phyloP scores from a whole-genome alignment of 1,284 basidiomycete species.

The Cystobasidium pallidum region DNA sequence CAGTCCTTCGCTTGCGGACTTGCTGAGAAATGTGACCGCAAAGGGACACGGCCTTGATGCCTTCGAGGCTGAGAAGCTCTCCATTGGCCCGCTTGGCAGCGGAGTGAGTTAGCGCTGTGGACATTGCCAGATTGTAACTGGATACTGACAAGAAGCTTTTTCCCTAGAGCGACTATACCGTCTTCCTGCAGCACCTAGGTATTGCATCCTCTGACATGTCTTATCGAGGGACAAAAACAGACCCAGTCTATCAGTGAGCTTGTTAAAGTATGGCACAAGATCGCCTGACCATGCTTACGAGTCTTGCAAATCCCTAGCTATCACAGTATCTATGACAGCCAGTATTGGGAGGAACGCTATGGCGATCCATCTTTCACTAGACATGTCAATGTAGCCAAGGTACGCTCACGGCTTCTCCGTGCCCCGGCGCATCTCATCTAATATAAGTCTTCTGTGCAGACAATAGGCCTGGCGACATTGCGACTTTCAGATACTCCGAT shows the following conservation, averaged over 20 bases:
- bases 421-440: not conserved
- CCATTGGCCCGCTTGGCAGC: constrained; percentile 46
- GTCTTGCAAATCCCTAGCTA: no score
- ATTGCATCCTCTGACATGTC: constrained; percentile 57
- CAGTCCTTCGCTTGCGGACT: constrained; percentile 76
- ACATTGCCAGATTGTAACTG: no score
- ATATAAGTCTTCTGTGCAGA: not conserved
- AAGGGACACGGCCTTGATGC: constrained; percentile 45
- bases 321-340: constrained; percentile 72
- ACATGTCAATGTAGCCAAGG: constrained; percentile 71
- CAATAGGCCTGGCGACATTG: constrained; percentile 60
- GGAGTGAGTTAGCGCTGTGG: constrained; percentile 55
- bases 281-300: no score
- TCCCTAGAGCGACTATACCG: constrained; percentile 66
- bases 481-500: constrained; percentile 66
- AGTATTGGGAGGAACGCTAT: constrained; percentile 73
- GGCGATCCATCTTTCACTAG: constrained; percentile 75
- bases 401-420: constrained; percentile 48
- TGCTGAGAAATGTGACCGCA: constrained; percentile 68
- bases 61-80: constrained; percentile 37
- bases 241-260: constrained; percentile 68
- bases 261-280: no score
- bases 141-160: constrained; percentile 21
- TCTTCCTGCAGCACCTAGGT: constrained; percentile 65
- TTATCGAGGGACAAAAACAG: constrained; percentile 56